Base-by-base conservation (phyloP, 352 stramenopile genomes). In the Elongisporangium senticosum region DNA sequence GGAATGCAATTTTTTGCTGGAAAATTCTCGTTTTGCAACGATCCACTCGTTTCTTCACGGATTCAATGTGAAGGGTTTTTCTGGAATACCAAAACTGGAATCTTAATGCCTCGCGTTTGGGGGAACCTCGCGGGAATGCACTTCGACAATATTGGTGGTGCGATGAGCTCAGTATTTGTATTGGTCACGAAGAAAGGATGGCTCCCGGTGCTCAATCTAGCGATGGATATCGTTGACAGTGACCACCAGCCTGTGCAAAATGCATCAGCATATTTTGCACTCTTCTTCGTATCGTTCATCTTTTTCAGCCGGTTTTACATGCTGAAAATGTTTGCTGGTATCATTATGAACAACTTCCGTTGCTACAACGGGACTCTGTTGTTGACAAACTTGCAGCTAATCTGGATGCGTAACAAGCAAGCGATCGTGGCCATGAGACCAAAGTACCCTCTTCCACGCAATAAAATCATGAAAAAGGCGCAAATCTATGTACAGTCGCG, bases 341-440 rank as follows among this genome's bases (percentile, higher is more conserved):
- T 94, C 65, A 83, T 94, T 51, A 89, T 94, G 66, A 94, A 94
- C 62, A 94, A 93, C 58, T 94, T 94, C 22, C 77, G 85, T 0
- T 87, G 77, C 55, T 86, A 89, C 73, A 94, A 90, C 56, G 85
- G 85, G 11, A 94, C 82, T 4, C 58, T 93, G 6, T 51, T 94
- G 26, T 69, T 94, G 2, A 84, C 77, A 6, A 92, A 87, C 49
- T 56, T 86, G 3, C 85, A 94, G 64, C 69, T 94, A 19, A 83
- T 93, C 22, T 94, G 85, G 85, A 69, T 91, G 59, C 74, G 76
- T 14, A 81, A 87, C 53, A 88, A 87, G 39, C 74, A 83, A 24
- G 59, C 61, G 1, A 77, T 94, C 49, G 65, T 89, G 5, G 67
- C 79, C 11, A 66, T 92, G 56, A 71, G 75, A 0, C 85, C 85